Conservation (phyloP, 805 yeast species). For the Pichia kluyveri region DNA sequence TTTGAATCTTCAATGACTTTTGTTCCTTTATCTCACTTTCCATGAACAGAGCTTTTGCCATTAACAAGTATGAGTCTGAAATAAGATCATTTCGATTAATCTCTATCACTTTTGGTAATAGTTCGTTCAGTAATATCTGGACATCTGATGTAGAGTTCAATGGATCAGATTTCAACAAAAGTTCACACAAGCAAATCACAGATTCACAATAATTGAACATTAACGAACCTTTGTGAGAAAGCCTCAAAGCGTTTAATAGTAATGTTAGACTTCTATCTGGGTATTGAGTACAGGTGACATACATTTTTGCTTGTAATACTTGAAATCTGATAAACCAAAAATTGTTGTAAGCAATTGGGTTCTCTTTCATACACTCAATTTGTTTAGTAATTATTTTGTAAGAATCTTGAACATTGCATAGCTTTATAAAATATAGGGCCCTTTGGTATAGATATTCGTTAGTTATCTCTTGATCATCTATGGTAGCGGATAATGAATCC, state of each 20-base stretch:
- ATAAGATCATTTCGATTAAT: slow-evolving; percentile 30
- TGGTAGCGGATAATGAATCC: slow-evolving; percentile 23
- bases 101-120: slow-evolving; percentile 37
- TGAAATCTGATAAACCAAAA: slow-evolving; percentile 39
- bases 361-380: slow-evolving; percentile 15
- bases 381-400: slow-evolving; percentile 15
- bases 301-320: slow-evolving; percentile 36
- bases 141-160: slow-evolving; percentile 29
- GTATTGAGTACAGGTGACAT: slow-evolving; percentile 30
- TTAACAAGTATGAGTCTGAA: slow-evolving; percentile 29
- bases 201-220: slow-evolving; percentile 38
- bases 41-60: slow-evolving; percentile 21
- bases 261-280: slow-evolving; percentile 44
- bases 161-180: slow-evolving; percentile 32
- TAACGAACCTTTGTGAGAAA: slow-evolving; percentile 39
- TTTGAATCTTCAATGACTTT: background rate
- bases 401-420: slow-evolving; percentile 18
- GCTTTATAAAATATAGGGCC: slow-evolving; percentile 14
- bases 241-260: slow-evolving; percentile 39
- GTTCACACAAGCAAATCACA: slow-evolving; percentile 34
- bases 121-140: slow-evolving; percentile 28
- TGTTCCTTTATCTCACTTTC: background rate
- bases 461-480: slow-evolving; percentile 24
- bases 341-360: slow-evolving; percentile 25
- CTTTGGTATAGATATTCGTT: slow-evolving; percentile 22